Base-by-base conservation (phyloP, 2,329 filamentous ascomycete genomes). In the Orbilia quercus region DNA sequence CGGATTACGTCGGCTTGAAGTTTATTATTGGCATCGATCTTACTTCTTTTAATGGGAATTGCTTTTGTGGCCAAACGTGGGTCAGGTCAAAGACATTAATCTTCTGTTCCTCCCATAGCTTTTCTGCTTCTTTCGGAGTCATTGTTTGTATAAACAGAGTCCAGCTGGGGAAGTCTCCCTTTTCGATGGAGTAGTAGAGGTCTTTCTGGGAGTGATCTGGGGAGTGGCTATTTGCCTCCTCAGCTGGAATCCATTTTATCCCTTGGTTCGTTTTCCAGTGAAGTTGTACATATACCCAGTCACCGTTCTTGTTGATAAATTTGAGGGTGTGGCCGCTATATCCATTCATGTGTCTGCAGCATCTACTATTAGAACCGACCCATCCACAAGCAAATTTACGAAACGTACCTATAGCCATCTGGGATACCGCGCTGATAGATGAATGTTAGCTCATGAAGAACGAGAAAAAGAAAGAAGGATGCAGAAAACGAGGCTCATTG, bases 41-140 rank as follows among this genome's bases (percentile, higher is more conserved):
- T 50, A 65, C 62, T 7, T 80, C 79, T 1, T 80, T 79, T 50
- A 86, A 76, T 0, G 85, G 84, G 71, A 82, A 85, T 22, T 85
- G 81, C 25, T 80, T 78, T 40, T 85, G 82, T 0, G 84, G 83
- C 85, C 84, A 86, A 28, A 84, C 81, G 69, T 86, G 84, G 7
- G 85, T 88, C 36, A 84, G 81, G 75, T 88, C 86, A 75, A 88
- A 86, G 48, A 87, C 81, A 63, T 85, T 83, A 71, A 82, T 81
- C 1, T 81, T 79, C 28, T 73, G 69, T 28, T 60, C 66, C 42
- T 73, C 69, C 69, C 69, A 73, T 66, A 82, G 83, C 0, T 75
- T 82, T 57, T 84, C 83, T 1, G 84, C 84, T 45, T 86, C 80
- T 63, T 83, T 79, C 0, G 84, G 83, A 4, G 82, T 80, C 81